A percentile compares a stretch with the other conserved stretches of the same genome.
These are phyloP conservation scores for Spongospora subterranea DNA, from an alignment of 208 protist genomes.

Conservation along the genomic window DNA sequence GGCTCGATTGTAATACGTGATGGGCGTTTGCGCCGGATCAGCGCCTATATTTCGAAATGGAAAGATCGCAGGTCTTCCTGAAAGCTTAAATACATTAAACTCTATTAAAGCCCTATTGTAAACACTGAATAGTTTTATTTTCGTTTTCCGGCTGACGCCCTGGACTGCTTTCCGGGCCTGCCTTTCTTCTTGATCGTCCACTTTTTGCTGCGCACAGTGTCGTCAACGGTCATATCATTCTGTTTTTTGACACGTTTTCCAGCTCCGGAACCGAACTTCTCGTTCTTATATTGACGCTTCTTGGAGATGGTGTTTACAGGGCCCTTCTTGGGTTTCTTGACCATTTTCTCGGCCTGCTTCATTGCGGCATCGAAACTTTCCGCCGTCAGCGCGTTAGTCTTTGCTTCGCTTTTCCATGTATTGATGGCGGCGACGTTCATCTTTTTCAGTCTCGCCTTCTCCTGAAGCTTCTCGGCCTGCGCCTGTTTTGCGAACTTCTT, in stretches of 20 bases:
- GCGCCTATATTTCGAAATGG: too few relatives aligned
- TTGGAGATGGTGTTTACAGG: slow-evolving; percentile 17
- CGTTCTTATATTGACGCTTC: slow-evolving; percentile 48
- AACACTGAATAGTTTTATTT: too few relatives aligned
- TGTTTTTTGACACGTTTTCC: background rate
- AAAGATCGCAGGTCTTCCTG: too few relatives aligned
- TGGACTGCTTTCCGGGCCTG: background rate
- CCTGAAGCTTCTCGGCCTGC: background rate
- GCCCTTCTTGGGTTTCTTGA: background rate
- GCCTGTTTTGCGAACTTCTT: slow-evolving; percentile 9
- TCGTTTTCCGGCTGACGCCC: too few relatives aligned
- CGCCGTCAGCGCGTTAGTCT: background rate
- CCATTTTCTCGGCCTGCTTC: background rate
- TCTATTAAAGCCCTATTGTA: too few relatives aligned
- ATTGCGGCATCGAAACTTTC: slow-evolving; percentile 49
- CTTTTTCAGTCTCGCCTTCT: slow-evolving; percentile 13
- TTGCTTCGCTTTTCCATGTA: background rate
- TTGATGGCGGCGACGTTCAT: slow-evolving; percentile 38
- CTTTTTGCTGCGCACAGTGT: background rate
- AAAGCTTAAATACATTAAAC: too few relatives aligned
- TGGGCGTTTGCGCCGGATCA: too few relatives aligned
- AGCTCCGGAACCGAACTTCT: slow-evolving; percentile 20
- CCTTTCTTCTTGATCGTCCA: background rate
- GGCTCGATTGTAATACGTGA: too few relatives aligned
- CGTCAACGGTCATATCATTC: slow-evolving; percentile 11